Percentiles rank a stretch among this genome's conserved stretches.
These are phyloP conservation scores for Mucuna pruriens DNA, from an alignment of 306 rosid species.

Conservation along the genomic window DNA sequence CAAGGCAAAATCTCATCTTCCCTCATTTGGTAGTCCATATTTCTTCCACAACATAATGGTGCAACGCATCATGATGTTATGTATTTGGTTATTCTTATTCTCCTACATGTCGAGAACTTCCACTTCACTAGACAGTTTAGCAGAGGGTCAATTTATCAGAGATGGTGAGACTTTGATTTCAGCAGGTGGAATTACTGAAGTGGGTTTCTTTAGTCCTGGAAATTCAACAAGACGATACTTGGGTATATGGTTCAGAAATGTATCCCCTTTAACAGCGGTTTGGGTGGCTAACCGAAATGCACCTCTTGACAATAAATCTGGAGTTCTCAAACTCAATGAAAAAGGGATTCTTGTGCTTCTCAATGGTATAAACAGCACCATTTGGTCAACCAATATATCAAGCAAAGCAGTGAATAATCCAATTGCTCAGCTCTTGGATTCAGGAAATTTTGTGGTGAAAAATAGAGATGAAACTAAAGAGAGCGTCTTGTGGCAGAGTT, in stretches of 20 bases:
- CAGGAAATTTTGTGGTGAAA: slow-evolving; percentile 30
- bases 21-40: neutral
- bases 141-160: neutral
- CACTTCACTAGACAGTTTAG: neutral
- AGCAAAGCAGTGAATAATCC: neutral
- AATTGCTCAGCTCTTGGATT: slow-evolving; percentile 10
- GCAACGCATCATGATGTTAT: neutral
- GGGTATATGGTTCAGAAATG: slow-evolving; percentile 33
- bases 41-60: too few species aligned
- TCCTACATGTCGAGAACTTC: neutral
- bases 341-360: slow-evolving; percentile 22
- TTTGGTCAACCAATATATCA: slow-evolving; percentile 33
- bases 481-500: slow-evolving; percentile 28
- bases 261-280: neutral
- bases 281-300: slow-evolving; percentile 42
- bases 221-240: slow-evolving; percentile 16
- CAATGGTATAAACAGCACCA: neutral
- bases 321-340: slow-evolving; percentile 8
- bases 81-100: neutral
- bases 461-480: neutral
- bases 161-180: slow-evolving; percentile 19
- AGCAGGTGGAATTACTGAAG: neutral
- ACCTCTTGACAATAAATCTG: neutral
- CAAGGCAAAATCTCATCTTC: neutral
- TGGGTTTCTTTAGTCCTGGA: slow-evolving; percentile 35